Conservation (phyloP, 176 grass and related monocot genomes). For the Hyparrhenia diplandra region DNA sequence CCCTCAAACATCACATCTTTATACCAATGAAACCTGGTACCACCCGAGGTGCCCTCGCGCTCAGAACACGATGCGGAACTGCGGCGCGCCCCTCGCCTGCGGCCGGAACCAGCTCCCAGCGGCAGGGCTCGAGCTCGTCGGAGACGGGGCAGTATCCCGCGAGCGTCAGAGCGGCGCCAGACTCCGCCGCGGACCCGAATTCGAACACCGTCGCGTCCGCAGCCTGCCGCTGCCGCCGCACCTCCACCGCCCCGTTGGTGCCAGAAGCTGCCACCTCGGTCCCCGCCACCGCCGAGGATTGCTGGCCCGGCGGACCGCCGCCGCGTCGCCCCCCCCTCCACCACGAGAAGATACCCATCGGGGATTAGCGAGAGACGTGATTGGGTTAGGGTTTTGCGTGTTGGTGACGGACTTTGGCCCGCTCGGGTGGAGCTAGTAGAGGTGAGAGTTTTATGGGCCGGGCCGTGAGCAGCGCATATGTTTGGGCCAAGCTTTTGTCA, state of each 20-base stretch:
- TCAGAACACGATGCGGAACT: constrained; percentile 96
- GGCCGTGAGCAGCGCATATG: neutral
- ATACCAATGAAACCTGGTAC: constrained; percentile 10
- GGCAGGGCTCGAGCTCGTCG: constrained; percentile 79
- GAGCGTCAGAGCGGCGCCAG: constrained; percentile 57
- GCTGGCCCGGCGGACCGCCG: constrained; percentile 10
- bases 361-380: constrained; percentile 1
- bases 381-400: constrained; percentile 28
- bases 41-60: neutral
- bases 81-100: constrained; percentile 59
- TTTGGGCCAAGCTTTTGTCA: neutral
- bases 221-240: constrained; percentile 47
- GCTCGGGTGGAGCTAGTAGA: neutral
- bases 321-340: constrained; percentile 48
- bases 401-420: neutral
- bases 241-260: constrained; percentile 73
- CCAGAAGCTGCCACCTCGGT: constrained; percentile 21
- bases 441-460: neutral
- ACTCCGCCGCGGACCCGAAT: constrained; percentile 72
- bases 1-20: neutral
- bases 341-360: constrained; percentile 88
- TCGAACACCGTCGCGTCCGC: constrained; percentile 88
- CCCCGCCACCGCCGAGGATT: neutral
- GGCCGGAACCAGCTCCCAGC: constrained; percentile 76
- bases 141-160: constrained; percentile 84